A percentile compares a stretch with the other conserved stretches of the same genome.
Conservation (phyloP, 2,329 filamentous ascomycete species). For the Calonectria hongkongensis region DNA sequence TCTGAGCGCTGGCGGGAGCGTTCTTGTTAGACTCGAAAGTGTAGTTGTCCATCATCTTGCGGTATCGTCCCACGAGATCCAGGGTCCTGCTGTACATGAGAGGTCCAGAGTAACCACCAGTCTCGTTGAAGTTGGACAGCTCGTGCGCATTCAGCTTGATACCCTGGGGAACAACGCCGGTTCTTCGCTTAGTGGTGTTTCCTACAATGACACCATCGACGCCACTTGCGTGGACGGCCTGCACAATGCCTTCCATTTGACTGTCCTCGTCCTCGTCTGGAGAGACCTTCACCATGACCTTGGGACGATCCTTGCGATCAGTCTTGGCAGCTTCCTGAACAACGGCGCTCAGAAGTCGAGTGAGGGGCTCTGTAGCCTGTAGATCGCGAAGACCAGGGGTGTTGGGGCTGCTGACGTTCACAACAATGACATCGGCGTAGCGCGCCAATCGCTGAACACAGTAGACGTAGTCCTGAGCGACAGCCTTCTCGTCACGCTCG, state of each 20-base stretch:
- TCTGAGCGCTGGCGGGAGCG: constrained; percentile 68
- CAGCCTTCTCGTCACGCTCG: constrained; percentile 87
- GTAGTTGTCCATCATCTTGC: constrained; percentile 77
- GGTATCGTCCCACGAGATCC: constrained; percentile 86
- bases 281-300: constrained; percentile 98
- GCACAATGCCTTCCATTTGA: constrained; percentile 91
- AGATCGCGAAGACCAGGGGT: constrained; percentile 92
- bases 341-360: constrained; percentile 86
- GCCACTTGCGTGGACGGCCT: constrained; percentile 87
- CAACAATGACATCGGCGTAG: constrained; percentile 96
- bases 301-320: constrained; percentile 78
- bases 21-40: constrained; percentile 56
- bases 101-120: constrained; percentile 93
- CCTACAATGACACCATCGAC: constrained; percentile 98
- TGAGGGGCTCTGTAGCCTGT: constrained; percentile 89
- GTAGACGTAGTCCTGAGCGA: constrained; percentile 89
- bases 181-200: constrained; percentile 93
- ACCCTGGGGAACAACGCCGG: constrained; percentile 80
- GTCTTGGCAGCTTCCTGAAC: constrained; percentile 84
- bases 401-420: constrained; percentile 98
- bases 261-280: constrained; percentile 92
- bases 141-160: constrained; percentile 80
- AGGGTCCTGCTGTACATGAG: constrained; percentile 89
- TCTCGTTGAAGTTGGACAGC: constrained; percentile 80
- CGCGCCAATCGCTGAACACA: constrained; percentile 88